Conservation (phyloP, 768 basidiomycete genomes). For the Suillus cothurnatus region DNA sequence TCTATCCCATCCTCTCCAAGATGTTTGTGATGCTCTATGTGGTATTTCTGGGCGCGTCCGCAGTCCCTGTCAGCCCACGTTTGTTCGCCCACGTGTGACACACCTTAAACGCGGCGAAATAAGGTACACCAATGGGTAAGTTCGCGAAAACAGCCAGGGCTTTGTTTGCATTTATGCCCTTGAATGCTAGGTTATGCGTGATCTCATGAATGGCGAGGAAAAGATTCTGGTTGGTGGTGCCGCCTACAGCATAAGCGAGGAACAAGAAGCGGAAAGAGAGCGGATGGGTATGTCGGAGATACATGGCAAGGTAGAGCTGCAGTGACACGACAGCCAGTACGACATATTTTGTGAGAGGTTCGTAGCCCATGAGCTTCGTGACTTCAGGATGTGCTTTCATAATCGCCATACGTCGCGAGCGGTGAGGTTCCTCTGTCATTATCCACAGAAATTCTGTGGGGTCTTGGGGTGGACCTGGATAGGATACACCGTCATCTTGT, state of each 20-base stretch:
- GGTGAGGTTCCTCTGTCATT: slow-evolving; percentile 98
- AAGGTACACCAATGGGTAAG: slow-evolving; percentile 92
- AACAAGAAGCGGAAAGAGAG: slow-evolving; percentile 73
- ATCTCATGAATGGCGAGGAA: slow-evolving; percentile 99
- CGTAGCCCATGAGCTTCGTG: slow-evolving; percentile 94
- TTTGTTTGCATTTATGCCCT: slow-evolving; percentile 80
- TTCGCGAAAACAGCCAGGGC: slow-evolving; percentile 89
- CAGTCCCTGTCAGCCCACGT: slow-evolving; percentile 12
- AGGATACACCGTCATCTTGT: slow-evolving; percentile 42
- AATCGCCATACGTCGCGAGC: slow-evolving; percentile 83
- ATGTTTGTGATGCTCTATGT: slow-evolving; percentile 96
- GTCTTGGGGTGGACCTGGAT: slow-evolving; percentile 65
- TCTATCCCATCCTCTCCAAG: slow-evolving; percentile 96
- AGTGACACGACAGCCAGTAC: slow-evolving; percentile 80
- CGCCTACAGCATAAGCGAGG: slow-evolving; percentile 84
- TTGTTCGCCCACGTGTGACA: slow-evolving; percentile 1
- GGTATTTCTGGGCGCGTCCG: slow-evolving; percentile 63
- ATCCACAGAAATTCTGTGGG: slow-evolving; percentile 92
- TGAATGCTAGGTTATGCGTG: slow-evolving; percentile 96
- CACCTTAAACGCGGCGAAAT: slow-evolving; percentile 94
- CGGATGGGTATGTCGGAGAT: slow-evolving; percentile 68
- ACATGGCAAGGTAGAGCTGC: slow-evolving; percentile 67
- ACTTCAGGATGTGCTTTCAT: slow-evolving; percentile 96
- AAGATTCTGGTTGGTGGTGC: slow-evolving; percentile 95
- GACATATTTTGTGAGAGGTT: slow-evolving; percentile 88